Base-by-base conservation (phyloP, 2,329 filamentous ascomycete species). In the Ophidiomyces ophidiicola region DNA sequence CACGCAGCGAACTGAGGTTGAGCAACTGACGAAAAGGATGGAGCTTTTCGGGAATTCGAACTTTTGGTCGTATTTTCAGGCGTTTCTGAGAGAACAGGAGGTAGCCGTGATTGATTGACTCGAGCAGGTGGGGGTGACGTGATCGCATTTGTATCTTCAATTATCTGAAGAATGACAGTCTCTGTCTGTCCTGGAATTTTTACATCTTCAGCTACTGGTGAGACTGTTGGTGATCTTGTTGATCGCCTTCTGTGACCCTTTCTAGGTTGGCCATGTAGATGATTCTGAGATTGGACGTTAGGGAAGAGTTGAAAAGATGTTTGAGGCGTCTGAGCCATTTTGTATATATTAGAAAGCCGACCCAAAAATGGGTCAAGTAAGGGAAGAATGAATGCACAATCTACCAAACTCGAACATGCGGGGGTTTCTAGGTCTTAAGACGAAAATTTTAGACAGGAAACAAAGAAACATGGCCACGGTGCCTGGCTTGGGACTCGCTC, bases 281-380 rank as follows among this genome's bases (percentile, higher is more conserved):
- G 51, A 32, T 45, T 43, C 45, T 53, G 52, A 7, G 53, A 49
- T 7, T 58, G 52, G 35, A 55, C 52, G n/a, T 57, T 47, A 12
- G 61, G 61, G 30, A 63, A 63, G 33, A 64, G 51, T 39, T 62
- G 60, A 34, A 64, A 64, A 41, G 35, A 19, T 6, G 30, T 30
- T 11, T 39, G 37, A 17, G 32, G 37, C 1, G 37, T 11, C 21
- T 39, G 37, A 20, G 30, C 11, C 37, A 39, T 39, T 19, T 20
- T 20, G n/a, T n/a, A n/a, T n/a, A n/a, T n/a, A n/a, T n/a, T n/a
- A n/a, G n/a, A n/a, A n/a, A n/a, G n/a, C n/a, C n/a, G n/a, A n/a
- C n/a, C n/a, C n/a, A n/a, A n/a, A n/a, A n/a, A n/a, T n/a, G n/a
- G n/a, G n/a, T n/a, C n/a, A n/a, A n/a, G n/a, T n/a, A n/a, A n/a